Conservation (phyloP, 805 yeast genomes). For the Phaffomyces opuntiae region DNA sequence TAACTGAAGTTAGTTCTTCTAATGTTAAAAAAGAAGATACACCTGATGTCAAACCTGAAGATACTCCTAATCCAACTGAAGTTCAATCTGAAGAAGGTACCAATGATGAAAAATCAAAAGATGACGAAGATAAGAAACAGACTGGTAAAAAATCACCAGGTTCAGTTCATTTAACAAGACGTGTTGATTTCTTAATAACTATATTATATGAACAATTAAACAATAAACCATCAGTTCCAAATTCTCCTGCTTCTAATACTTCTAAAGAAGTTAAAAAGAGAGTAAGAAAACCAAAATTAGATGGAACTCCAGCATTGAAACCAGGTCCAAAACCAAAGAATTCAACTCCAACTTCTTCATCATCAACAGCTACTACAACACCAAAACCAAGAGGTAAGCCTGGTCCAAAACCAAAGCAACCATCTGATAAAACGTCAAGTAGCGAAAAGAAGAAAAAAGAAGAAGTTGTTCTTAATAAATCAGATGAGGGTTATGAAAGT, state of each 20-base stretch:
- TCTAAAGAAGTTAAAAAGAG: slow-evolving; percentile 24
- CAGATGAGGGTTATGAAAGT: slow-evolving; percentile 56
- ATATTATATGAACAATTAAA: slow-evolving; percentile 34
- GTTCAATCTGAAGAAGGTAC: not conserved
- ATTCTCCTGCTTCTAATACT: slow-evolving; percentile 24
- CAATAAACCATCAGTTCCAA: no score
- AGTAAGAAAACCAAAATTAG: slow-evolving; percentile 22
- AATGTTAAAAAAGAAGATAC: slow-evolving; percentile 24
- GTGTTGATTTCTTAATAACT: slow-evolving; percentile 79
- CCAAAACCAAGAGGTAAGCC: slow-evolving; percentile 5
- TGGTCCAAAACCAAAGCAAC: slow-evolving; percentile 12
- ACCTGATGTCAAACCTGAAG: slow-evolving; percentile 2
- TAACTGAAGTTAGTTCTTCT: slow-evolving; percentile 39
- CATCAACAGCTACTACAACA: slow-evolving; percentile 1
- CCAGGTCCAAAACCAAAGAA: slow-evolving; percentile 6
- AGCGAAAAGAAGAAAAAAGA: slow-evolving; percentile 1
- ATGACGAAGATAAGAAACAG: slow-evolving; percentile 15
- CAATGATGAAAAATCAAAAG: slow-evolving; percentile 1
- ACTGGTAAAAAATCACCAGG: slow-evolving; percentile 72
- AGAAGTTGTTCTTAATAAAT: slow-evolving; percentile 1
- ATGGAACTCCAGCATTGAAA: slow-evolving; percentile 10
- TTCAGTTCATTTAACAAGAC: slow-evolving; percentile 83
- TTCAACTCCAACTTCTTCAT: slow-evolving; percentile 5
- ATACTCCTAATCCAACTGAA: slow-evolving; percentile 9
- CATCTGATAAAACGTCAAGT: not conserved